Base-by-base conservation (phyloP, 106 monocot species). In the Apostasia ramifera region DNA sequence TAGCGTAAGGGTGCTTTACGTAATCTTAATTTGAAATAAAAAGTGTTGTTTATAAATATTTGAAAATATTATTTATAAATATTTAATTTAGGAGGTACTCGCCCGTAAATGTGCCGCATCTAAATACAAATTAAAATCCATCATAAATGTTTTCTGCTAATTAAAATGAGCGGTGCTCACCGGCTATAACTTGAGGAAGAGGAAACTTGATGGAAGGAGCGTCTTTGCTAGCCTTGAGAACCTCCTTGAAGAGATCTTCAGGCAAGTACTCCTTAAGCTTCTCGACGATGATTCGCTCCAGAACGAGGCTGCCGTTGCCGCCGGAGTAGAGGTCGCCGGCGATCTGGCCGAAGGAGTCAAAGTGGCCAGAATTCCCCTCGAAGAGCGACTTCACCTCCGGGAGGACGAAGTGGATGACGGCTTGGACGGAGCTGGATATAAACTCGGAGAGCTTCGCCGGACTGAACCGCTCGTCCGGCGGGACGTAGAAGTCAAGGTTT, bases 401-500 rank as follows among this genome's bases (percentile, higher is more conserved):
- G 57, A 82, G 39, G 15, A 82, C 72, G 51, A 83, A 85, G 77
- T 89, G 85, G n/a, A 82, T 11, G 8, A 89, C 53, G 44, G 89
- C 82, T 66, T 85, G 79, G 50, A 89, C 15, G 4, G 82, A 73
- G 38, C 51, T 71, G 13, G 70, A 47, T 60, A 89, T 77, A 77
- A 89, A 85, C 80, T 82, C 89, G 1, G 85, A 80, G 0, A 89
- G 70, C 75, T 89, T 89, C 51, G 26, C 57, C 1, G 76, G 82
- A 77, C 85, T 85, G 72, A 89, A 89, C 38, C 85, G 73, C 47
- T 89, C 89, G 13, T 89, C 89, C 7, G 85, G 85, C 40, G 89
- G 89, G 13, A 89, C 82, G 14, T 89, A 89, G 77, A 74, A 73
- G 56, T 85, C 78, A 8, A 83, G 62, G 49, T 85, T 76, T 66